Percentiles rank a stretch among this genome's conserved stretches.
Evolutionary conservation across 208 protist genomes (phyloP).

Genomic region (Trypanosoma vivax): DNA sequence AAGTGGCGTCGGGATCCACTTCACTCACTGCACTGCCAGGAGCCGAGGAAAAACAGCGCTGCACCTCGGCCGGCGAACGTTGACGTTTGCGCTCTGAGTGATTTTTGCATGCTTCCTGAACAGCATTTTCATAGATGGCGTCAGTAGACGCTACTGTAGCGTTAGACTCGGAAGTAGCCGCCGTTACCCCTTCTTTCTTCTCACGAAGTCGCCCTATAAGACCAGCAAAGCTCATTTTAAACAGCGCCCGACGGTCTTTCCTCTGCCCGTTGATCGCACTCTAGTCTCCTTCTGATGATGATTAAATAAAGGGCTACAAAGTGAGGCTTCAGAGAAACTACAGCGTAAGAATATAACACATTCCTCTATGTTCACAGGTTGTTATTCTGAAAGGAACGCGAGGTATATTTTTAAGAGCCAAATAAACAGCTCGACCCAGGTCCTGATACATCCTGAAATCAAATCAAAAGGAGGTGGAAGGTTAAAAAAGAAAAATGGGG

Average conservation of each 20-base stretch:
- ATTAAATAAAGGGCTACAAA: too few species aligned
- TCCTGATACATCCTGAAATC: too few species aligned
- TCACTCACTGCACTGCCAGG: neutral
- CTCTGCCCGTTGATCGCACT: neutral
- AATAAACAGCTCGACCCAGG: too few species aligned
- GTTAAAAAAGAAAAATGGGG: too few species aligned
- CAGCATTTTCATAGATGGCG: slow-evolving; percentile 4
- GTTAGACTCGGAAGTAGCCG: neutral
- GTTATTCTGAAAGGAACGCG: too few species aligned
- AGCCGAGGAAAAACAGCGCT: neutral
- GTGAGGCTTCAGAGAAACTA: too few species aligned
- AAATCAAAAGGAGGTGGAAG: too few species aligned
- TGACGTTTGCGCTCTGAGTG: slow-evolving; percentile 8
- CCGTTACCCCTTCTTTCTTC: neutral
- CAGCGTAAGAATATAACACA: too few species aligned
- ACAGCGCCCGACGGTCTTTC: too few species aligned
- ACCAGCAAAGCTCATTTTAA: slow-evolving; percentile 23
- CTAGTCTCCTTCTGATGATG: neutral
- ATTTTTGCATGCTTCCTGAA: slow-evolving; percentile 11
- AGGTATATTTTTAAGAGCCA: too few species aligned
- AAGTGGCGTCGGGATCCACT: neutral
- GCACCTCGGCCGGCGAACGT: slow-evolving; percentile 3
- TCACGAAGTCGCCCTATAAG: slow-evolving; percentile 17
- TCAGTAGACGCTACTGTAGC: neutral
- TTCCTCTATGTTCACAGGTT: too few species aligned